Conservation (phyloP, 441 rosid genomes). For the Corymbia calophylla region DNA sequence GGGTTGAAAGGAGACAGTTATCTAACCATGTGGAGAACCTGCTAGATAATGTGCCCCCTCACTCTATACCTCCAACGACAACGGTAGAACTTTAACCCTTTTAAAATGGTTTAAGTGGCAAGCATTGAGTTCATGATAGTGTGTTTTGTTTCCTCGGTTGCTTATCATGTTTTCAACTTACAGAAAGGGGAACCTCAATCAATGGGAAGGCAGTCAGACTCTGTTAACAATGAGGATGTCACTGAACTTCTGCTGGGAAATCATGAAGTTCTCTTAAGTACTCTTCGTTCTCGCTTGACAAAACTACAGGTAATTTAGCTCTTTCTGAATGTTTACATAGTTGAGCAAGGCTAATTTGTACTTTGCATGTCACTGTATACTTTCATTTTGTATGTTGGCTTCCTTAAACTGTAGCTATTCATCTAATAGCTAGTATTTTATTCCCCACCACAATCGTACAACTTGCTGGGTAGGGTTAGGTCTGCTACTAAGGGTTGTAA, state of each 20-base stretch:
- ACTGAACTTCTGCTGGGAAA: constrained; percentile 61
- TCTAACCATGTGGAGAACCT: neutral
- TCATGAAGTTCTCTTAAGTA: constrained; percentile 62
- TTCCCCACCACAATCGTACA: neutral
- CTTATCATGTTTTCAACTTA: neutral
- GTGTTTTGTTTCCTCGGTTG: neutral
- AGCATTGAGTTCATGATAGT: neutral
- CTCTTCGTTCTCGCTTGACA: constrained; percentile 73
- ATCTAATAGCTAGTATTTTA: neutral
- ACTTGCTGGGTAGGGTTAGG: neutral
- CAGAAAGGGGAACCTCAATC: constrained; percentile 65
- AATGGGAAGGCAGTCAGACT: constrained; percentile 37
- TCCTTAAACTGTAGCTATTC: neutral
- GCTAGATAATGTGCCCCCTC: neutral
- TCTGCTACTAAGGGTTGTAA: neutral
- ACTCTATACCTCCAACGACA: neutral
- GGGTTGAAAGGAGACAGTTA: neutral
- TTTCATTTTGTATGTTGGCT: neutral
- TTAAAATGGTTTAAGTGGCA: neutral
- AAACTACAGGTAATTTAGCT: constrained; percentile 66
- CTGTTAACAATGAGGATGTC: constrained; percentile 29
- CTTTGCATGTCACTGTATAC: neutral
- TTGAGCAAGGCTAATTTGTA: neutral
- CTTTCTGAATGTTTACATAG: neutral
- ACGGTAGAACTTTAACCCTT: neutral